Evolutionary conservation across 2,329 filamentous ascomycete genomes (phyloP).

Genomic region (Epichloe sibirici): DNA sequence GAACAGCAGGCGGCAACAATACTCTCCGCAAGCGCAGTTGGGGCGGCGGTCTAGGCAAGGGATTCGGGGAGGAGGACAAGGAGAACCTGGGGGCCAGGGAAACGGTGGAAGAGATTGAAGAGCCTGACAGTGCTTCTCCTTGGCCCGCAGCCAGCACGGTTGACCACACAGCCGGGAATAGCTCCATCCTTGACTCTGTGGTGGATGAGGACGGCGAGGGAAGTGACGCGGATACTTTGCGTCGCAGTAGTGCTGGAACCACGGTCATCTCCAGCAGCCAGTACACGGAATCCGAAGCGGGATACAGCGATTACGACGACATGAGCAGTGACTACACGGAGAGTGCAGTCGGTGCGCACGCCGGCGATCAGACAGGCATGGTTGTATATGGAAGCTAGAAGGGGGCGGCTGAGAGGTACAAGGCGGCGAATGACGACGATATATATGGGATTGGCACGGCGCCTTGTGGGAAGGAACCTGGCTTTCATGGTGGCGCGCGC

Average conservation of each 20-base stretch:
- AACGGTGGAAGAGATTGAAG: conserved; percentile 44
- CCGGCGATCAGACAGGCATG: conserved; percentile 20
- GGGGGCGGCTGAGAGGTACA: not conserved
- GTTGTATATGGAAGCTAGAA: conserved; percentile 18
- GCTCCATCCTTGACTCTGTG: conserved; percentile 9
- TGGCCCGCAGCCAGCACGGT: conserved; percentile 3
- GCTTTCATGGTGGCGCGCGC: not conserved
- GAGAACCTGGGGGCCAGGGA: conserved; percentile 54
- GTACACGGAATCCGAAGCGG: conserved; percentile 24
- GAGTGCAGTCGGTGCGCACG: conserved; percentile 19
- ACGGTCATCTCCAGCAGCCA: conserved; percentile 32
- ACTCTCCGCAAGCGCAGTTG: conserved; percentile 57
- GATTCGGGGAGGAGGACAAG: conserved; percentile 44
- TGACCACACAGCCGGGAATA: conserved; percentile 5
- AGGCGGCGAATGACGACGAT: not conserved
- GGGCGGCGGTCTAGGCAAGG: conserved; percentile 40
- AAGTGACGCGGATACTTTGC: conserved; percentile 40
- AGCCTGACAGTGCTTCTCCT: conserved; percentile 16
- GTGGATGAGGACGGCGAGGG: conserved; percentile 11
- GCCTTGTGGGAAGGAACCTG: not conserved
- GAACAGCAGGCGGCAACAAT: conserved; percentile 42
- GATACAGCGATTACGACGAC: conserved; percentile 28
- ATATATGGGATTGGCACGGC: not conserved
- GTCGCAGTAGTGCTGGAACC: conserved; percentile 35
- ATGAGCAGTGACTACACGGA: conserved; percentile 37